phyloP scores from a whole-genome alignment of 2,329 filamentous ascomycete genomes.

The Fusarium nanum region DNA sequence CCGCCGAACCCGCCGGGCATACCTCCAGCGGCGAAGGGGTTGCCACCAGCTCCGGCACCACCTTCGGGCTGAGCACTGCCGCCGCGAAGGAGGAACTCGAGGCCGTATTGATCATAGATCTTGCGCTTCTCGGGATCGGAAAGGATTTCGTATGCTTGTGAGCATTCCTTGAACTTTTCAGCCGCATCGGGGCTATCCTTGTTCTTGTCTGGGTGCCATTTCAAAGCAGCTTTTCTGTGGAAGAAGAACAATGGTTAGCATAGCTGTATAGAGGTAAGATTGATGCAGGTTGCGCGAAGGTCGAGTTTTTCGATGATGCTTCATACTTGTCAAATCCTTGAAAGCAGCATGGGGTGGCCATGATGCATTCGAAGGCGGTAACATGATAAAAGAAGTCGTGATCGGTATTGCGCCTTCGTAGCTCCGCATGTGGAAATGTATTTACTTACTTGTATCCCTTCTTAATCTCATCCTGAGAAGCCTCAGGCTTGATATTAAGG shows the following conservation, averaged over 20 bases:
- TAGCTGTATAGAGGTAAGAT: background rate
- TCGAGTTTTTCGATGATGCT: background rate
- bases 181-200: constrained; percentile 85
- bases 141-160: constrained; percentile 97
- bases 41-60: constrained; percentile 63
- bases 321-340: constrained; percentile 3
- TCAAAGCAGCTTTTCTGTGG: constrained; percentile 83
- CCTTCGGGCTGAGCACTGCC: constrained; percentile 75
- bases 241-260: constrained; percentile 51
- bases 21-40: constrained; percentile 68
- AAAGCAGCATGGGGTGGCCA: background rate
- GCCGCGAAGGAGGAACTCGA: constrained; percentile 90
- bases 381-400: background rate
- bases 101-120: constrained; percentile 92
- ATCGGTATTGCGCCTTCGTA: background rate
- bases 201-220: constrained; percentile 98
- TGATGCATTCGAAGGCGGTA: background rate
- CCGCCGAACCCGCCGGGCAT: constrained; percentile 65
- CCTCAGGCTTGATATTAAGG: constrained; percentile 80
- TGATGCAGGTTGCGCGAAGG: background rate
- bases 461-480: constrained; percentile 94
- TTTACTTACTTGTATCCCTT: constrained; percentile 85
- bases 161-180: constrained; percentile 98
- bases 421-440: constrained; percentile 4
- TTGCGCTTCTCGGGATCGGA: constrained; percentile 97